Base-by-base conservation (phyloP, 2,329 filamentous ascomycete genomes). In the Calonectria pseudoreteaudii region DNA sequence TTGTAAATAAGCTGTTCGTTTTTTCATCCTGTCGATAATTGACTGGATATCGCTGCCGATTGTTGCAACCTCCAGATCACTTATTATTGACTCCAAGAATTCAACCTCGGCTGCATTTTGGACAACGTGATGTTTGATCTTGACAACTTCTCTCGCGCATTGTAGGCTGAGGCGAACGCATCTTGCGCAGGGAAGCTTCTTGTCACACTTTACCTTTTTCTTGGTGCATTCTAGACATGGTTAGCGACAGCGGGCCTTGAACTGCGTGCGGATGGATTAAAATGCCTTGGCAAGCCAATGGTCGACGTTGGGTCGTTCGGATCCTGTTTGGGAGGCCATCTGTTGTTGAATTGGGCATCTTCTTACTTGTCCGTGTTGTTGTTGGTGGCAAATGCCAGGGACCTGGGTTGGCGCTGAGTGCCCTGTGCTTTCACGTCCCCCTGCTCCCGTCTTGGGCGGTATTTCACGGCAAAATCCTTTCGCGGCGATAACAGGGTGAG, bases 161-260 rank as follows among this genome's bases (percentile, higher is more conserved):
- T 34, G 34, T 1, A 71, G 3, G 8, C 62, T 50, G 6, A 50
- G n/a, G 23, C 62, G 60, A 4, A 20, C 10, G 38, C 69, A 71
- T 14, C 69, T 53, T 5, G 69, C 49, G 31, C 69, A 71, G 2
- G 69, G 69, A 5, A 60, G 30, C 34, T 58, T 28, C n/a, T 71
- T 71, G 14, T 66, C 62, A 20, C 69, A 71, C 28, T 60, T 67
- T 2, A 66, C 50, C 26, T 71, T 71, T 16, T 50, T 44, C 31
- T 31, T 49, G 7, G 69, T 71, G 62, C 69, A 71, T 38, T 66
- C 69, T 70, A 23, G 16, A n/a, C 2, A 5, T 1, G 13, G 20
- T 67, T 67, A 67, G 65, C 13, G 5, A 30, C 10, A 2, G 11
- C 10, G 1, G 4, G 31, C 14, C 14, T 60, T 20, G 20, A 8